These are phyloP conservation scores for Trypanosoma conorhini DNA, from an alignment of 208 protist genomes.

Conservation along the genomic window DNA sequence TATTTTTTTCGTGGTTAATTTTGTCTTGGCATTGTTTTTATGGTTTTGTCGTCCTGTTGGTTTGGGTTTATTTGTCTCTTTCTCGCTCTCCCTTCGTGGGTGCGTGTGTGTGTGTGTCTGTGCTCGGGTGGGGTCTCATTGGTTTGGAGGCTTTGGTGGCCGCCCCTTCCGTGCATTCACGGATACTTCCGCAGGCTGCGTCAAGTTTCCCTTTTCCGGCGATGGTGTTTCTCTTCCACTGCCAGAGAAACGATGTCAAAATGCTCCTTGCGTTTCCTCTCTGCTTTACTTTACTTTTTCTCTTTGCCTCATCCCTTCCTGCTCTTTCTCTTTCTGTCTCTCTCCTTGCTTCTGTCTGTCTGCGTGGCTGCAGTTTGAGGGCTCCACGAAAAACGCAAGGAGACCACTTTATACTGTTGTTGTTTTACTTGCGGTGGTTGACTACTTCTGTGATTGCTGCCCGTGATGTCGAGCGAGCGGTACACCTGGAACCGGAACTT, in stretches of 20 bases:
- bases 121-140: neutral
- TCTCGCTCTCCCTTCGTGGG: conserved; percentile 13
- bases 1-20: conserved; percentile 22
- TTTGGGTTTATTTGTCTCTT: conserved; percentile 20
- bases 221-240: too few species aligned
- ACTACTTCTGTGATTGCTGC: neutral
- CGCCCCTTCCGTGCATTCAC: too few species aligned
- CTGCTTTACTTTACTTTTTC: neutral
- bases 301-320: conserved; percentile 17
- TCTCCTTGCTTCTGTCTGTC: neutral
- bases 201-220: too few species aligned
- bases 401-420: too few species aligned
- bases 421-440: neutral
- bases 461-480: conserved; percentile 29
- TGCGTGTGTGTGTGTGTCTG: conserved; percentile 1
- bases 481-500: conserved; percentile 67
- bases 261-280: neutral
- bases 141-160: neutral
- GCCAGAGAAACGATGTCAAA: too few species aligned
- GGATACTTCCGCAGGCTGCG: too few species aligned
- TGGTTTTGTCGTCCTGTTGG: neutral
- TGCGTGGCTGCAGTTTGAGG: neutral
- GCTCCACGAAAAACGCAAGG: neutral
- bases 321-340: neutral
- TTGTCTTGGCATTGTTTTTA: too few species aligned